Evolutionary conservation across 139 green algal species (phyloP).

Genomic region (Micromonas pusilla): DNA sequence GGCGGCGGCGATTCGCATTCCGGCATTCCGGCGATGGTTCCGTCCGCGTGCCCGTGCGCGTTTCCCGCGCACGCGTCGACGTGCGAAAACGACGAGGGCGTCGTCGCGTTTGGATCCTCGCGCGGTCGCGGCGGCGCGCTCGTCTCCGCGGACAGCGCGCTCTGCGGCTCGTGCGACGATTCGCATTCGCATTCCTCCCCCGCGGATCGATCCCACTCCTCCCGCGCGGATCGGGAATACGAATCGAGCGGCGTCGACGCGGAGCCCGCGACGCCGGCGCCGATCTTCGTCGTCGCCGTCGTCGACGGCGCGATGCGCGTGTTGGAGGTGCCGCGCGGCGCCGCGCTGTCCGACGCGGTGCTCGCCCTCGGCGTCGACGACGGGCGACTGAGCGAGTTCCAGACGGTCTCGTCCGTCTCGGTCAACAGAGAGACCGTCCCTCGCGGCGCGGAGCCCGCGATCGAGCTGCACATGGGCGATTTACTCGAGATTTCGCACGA

Average conservation of each 20-base stretch:
- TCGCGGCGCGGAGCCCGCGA: not conserved
- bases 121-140: not conserved
- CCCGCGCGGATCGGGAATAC: not conserved
- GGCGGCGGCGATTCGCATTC: not conserved
- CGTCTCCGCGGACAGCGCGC: not conserved
- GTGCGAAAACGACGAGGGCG: not conserved
- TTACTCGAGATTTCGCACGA: slow-evolving; percentile 8
- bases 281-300: slow-evolving; percentile 13
- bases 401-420: not conserved
- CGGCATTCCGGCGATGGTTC: not conserved
- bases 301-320: slow-evolving; percentile 3
- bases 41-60: not conserved
- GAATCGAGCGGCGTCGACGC: not conserved
- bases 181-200: no score
- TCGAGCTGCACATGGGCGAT: slow-evolving; percentile 1
- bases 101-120: not conserved
- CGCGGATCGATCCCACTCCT: no score
- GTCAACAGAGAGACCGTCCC: slow-evolving; percentile 9
- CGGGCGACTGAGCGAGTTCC: slow-evolving; percentile 1
- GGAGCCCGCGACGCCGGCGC: not conserved
- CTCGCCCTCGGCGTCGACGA: not conserved
- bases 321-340: not conserved
- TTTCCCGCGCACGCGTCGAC: not conserved
- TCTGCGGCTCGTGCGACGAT: not conserved
- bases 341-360: not conserved